Conservation (phyloP, 495 filamentous ascomycete genomes). For the Neurospora africana region DNA sequence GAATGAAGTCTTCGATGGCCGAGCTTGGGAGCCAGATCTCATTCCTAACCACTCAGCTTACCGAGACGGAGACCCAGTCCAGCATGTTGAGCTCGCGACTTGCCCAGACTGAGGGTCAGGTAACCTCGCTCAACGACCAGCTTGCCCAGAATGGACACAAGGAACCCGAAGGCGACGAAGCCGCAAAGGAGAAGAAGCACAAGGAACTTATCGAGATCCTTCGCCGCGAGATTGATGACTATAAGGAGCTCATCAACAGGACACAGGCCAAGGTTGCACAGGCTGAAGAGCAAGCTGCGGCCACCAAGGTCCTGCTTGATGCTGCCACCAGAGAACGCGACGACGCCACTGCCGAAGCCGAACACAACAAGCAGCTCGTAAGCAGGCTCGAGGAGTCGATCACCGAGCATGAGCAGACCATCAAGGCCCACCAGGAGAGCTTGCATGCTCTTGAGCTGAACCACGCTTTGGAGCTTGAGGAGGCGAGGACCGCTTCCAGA, state of each 20-base stretch:
- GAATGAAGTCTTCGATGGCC: conserved; percentile 58
- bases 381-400: conserved; percentile 50
- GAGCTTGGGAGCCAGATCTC: conserved; percentile 54
- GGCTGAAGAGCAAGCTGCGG: conserved; percentile 54
- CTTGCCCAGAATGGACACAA: conserved; percentile 9
- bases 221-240: conserved; percentile 65
- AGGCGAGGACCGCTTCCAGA: conserved; percentile 30
- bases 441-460: conserved; percentile 33
- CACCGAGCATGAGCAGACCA: conserved; percentile 36
- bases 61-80: conserved; percentile 16
- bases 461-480: conserved; percentile 39
- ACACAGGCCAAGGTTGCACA: conserved; percentile 53
- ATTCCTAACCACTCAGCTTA: conserved; percentile 27
- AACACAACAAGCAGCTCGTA: conserved; percentile 42
- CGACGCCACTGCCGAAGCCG: conserved; percentile 31
- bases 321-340: conserved; percentile 38
- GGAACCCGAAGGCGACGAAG: conserved; percentile 23
- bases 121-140: neutral
- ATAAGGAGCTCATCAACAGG: conserved; percentile 57
- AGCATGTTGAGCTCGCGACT: conserved; percentile 16
- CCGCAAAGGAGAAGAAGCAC: conserved; percentile 40
- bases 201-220: conserved; percentile 55
- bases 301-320: conserved; percentile 48
- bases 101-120: neutral
- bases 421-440: conserved; percentile 38